phyloP scores from a whole-genome alignment of 176 grass and related monocot species.

The Melocanna baccifera region DNA sequence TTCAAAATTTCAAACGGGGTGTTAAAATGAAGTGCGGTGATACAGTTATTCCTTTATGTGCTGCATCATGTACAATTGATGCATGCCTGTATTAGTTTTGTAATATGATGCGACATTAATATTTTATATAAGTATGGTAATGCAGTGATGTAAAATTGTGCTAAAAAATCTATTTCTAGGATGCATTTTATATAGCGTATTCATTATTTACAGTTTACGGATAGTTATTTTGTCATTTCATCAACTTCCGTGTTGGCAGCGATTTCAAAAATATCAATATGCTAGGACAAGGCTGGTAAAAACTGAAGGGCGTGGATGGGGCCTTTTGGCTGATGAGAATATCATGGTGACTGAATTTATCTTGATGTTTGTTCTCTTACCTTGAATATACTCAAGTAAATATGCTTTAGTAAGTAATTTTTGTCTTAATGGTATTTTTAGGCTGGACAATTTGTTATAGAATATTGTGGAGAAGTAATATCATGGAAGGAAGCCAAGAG shows the following conservation, averaged over 20 bases:
- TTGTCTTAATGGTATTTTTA: slow-evolving; percentile 31
- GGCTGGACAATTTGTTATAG: slow-evolving; percentile 94
- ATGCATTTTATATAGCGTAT: not conserved
- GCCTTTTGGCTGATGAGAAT: slow-evolving; percentile 85
- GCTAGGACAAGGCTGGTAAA: slow-evolving; percentile 69
- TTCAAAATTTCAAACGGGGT: not conserved
- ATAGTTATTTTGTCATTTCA: not conserved
- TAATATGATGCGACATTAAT: not conserved
- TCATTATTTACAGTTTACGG: slow-evolving; percentile 9
- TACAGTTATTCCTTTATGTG: not conserved
- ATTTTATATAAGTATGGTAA: not conserved
- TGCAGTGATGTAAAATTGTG: not conserved
- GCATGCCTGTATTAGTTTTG: not conserved
- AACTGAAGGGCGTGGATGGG: slow-evolving; percentile 96
- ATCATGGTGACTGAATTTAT: slow-evolving; percentile 64
- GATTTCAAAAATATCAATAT: slow-evolving; percentile 91
- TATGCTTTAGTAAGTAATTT: not conserved
- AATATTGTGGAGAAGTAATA: slow-evolving; percentile 99
- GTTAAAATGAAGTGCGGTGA: not conserved
- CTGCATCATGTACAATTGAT: not conserved
- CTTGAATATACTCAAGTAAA: slow-evolving; percentile 1
- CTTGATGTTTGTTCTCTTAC: slow-evolving; percentile 6
- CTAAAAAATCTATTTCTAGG: slow-evolving; percentile 16
- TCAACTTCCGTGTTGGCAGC: slow-evolving; percentile 49
- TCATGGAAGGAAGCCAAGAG: slow-evolving; percentile 85